Evolutionary conservation across 345 rosid genomes (phyloP).

Genomic region (Ricinus communis): DNA sequence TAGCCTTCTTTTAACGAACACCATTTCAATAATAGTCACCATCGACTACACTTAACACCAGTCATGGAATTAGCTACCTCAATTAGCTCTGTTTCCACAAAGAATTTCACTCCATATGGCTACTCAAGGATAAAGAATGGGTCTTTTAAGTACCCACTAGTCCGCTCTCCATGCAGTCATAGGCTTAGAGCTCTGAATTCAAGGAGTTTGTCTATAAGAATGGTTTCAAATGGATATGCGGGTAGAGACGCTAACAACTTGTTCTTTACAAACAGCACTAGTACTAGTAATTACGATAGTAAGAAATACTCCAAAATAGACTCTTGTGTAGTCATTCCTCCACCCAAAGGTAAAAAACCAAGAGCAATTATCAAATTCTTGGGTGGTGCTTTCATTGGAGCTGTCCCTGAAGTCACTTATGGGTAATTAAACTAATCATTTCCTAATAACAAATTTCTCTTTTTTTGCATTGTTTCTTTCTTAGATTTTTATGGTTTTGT

Average conservation of each 20-base stretch:
- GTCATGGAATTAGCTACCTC: conserved; percentile 22
- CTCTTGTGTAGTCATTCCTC: conserved; percentile 68
- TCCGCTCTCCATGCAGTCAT: neutral
- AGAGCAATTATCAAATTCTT: conserved; percentile 77
- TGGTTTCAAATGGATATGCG: conserved; percentile 38
- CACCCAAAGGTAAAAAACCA: conserved; percentile 49
- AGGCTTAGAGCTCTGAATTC: neutral
- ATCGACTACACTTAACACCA: neutral
- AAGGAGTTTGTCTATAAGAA: conserved; percentile 4
- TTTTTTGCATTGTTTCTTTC: neutral
- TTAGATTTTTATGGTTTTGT: neutral
- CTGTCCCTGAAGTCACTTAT: conserved; percentile 89
- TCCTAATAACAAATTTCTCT: neutral
- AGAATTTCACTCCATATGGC: neutral
- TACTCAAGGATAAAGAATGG: neutral
- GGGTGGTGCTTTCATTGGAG: conserved; percentile 90
- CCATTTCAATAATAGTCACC: neutral
- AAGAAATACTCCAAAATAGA: conserved; percentile 46
- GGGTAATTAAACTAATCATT: conserved; percentile 36
- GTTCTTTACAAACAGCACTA: conserved; percentile 4
- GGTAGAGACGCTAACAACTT: conserved; percentile 25
- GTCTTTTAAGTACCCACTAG: conserved; percentile 4
- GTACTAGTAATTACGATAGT: neutral
- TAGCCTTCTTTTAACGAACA: too few species aligned
- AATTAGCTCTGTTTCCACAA: neutral